These are phyloP conservation scores for Stemphylium lycopersici DNA, from an alignment of 2,329 filamentous ascomycete species.

Conservation along the genomic window DNA sequence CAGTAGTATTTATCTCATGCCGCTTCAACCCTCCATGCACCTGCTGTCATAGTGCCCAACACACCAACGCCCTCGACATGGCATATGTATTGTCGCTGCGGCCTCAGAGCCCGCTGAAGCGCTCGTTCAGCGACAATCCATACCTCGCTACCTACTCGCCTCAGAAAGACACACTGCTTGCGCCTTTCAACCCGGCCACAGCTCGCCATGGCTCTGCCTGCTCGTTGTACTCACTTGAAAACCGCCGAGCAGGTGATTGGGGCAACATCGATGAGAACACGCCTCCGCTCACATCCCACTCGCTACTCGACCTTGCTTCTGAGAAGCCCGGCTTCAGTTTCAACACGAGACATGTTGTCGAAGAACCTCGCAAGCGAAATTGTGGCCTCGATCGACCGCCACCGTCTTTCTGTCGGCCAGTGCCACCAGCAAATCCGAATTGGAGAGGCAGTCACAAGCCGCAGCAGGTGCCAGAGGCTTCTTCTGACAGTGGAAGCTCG, in stretches of 20 bases:
- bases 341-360: slow-evolving; percentile 8
- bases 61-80: slow-evolving; percentile 35
- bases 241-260: slow-evolving; percentile 32
- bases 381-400: slow-evolving; percentile 24
- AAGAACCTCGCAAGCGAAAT: slow-evolving; percentile 32
- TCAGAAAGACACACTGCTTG: slow-evolving; percentile 30
- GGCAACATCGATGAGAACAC: slow-evolving; percentile 40
- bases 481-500: slow-evolving; percentile 14
- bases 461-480: slow-evolving; percentile 8
- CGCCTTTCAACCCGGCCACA: slow-evolving; percentile 36
- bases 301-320: slow-evolving; percentile 41
- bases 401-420: slow-evolving; percentile 20
- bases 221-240: slow-evolving; percentile 42
- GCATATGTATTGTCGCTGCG: slow-evolving; percentile 50
- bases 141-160: slow-evolving; percentile 46
- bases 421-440: slow-evolving; percentile 17
- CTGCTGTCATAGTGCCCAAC: slow-evolving; percentile 29
- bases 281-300: slow-evolving; percentile 41
- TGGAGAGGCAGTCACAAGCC: slow-evolving; percentile 13
- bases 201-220: slow-evolving; percentile 44
- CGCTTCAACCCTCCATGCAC: slow-evolving; percentile 28
- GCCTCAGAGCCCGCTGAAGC: slow-evolving; percentile 49
- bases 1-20: slow-evolving; percentile 49
- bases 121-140: slow-evolving; percentile 50
- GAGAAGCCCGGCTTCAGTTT: slow-evolving; percentile 19